Evolutionary conservation across 2,329 filamentous ascomycete genomes (phyloP), one percentile per base, ranked within the genome.

Genomic region (Penicillium paneum): DNA sequence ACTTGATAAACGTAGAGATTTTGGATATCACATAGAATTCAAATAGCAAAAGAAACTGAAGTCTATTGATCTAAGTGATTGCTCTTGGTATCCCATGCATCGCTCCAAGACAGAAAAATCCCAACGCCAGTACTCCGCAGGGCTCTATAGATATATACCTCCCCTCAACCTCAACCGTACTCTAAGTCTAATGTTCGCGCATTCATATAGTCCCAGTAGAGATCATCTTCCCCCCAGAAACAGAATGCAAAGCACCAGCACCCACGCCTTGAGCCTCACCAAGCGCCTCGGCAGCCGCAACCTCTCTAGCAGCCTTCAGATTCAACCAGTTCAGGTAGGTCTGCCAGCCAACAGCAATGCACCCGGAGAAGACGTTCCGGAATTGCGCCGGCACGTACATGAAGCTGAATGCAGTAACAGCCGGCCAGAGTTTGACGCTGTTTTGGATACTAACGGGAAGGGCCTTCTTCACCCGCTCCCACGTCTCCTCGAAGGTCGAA

Each of bases 291-390:
- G 57, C 66, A 36, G 65, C 68, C 57, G 67, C 76, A 59, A 83
- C 81, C 62, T 79, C 76, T 45, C 78, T 77, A 70, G 91, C 90
- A 1, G 89, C 90, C 58, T 78, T 78, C 65, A 87, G 81, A 66
- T 96, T 96, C 66, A 96, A 73, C 72, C 85, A 89, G 63, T 86
- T 90, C 64, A 97, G 68, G 78, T 96, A 97, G 0, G 90, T 91
- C 81, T 96, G 92, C 92, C 92, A 97, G 0, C 89, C 89, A 48
- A 96, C 87, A 1, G 90, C 90, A 60, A 96, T 82, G 7, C 88
- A 76, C 1, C 89, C 90, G 0, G 88, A 84, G 63, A 96, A 94
- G 15, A 96, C 81, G 64, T 85, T 89, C 47, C 92, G 80, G 72
- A 90, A 93, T 67, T 93, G 85, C 44, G 91, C 78, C 26, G 86